Evolutionary conservation across 2,329 filamentous ascomycete species (phyloP).

Genomic region (Aspergillus sp.): DNA sequence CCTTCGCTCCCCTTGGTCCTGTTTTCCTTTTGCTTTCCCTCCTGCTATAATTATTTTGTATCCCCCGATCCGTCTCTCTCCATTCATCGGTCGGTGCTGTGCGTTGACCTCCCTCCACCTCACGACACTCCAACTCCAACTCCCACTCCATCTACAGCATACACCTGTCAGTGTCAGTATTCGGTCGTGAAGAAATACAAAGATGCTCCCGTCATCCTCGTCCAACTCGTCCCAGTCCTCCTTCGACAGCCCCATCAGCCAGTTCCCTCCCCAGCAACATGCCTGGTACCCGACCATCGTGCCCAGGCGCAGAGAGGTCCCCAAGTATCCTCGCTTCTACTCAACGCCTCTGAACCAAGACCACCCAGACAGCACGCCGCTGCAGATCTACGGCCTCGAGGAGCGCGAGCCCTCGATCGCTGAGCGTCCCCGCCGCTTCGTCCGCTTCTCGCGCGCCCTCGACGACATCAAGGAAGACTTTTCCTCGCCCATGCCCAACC

Average conservation of each 20-base stretch:
- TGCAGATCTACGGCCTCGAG: constrained; percentile 35
- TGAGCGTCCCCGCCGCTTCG: constrained; percentile 28
- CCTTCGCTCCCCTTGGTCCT: constrained; percentile 3
- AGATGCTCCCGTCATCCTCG: constrained; percentile 27
- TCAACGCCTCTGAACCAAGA: constrained; percentile 32
- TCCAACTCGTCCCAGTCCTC: constrained; percentile 31
- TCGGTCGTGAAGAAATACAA: neutral
- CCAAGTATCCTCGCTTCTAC: constrained; percentile 35
- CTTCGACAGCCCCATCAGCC: constrained; percentile 26
- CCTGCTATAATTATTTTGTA: constrained; percentile 12
- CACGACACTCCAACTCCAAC: neutral
- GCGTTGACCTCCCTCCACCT: constrained; percentile 2
- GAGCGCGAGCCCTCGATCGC: constrained; percentile 34
- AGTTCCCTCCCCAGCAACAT: constrained; percentile 26
- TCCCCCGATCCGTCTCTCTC: constrained; percentile 1
- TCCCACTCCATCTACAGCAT: neutral
- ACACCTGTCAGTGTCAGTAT: no score
- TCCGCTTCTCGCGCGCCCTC: constrained; percentile 36
- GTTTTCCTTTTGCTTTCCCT: constrained; percentile 5
- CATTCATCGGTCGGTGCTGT: constrained; percentile 4
- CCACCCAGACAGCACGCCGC: constrained; percentile 29
- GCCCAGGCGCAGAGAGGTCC: constrained; percentile 23
- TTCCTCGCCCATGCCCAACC: constrained; percentile 23
- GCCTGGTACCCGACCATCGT: constrained; percentile 24
- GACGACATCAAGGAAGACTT: constrained; percentile 38